phyloP scores from a whole-genome alignment of 1,284 basidiomycete genomes.

The Cryptococcus floricola region DNA sequence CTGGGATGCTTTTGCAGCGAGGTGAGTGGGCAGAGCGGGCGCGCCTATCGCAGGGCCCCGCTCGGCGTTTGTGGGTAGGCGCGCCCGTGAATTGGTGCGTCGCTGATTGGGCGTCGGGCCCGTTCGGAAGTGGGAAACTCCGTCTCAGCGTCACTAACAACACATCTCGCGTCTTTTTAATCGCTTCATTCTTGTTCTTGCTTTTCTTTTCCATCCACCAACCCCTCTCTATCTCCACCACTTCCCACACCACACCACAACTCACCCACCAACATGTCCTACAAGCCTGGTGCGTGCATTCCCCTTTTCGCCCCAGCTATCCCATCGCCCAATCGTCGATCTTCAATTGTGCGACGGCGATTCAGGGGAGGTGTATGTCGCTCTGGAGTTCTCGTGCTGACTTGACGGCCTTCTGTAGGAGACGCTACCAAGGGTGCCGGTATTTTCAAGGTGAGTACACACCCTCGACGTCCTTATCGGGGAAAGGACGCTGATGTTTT shows the following conservation, averaged over 20 bases:
- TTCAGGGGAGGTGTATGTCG: no score
- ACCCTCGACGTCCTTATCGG: not conserved
- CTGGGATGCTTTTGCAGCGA: not conserved
- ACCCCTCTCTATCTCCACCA: not conserved
- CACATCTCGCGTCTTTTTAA: constrained; percentile 3
- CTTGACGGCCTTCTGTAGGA: constrained; percentile 54
- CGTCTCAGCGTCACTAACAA: not conserved
- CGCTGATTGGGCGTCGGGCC: constrained; percentile 15
- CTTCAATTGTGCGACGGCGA: no score
- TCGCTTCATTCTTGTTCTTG: not conserved
- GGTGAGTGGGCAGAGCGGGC: not conserved
- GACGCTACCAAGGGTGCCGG: constrained; percentile 81
- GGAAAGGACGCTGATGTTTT: not conserved
- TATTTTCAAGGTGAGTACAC: constrained; percentile 65
- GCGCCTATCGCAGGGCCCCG: not conserved
- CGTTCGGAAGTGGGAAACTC: constrained; percentile 10
- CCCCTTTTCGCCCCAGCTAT: no score
- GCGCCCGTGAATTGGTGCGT: not conserved
- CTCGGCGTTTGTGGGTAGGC: constrained; percentile 1
- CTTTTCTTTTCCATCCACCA: constrained; percentile 3
- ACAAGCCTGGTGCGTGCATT: constrained; percentile 21
- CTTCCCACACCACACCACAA: not conserved
- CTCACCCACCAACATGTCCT: constrained; percentile 1
- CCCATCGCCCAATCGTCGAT: no score
- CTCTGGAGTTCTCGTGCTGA: not conserved